Evolutionary conservation across 352 stramenopile genomes (phyloP), one percentile per base, ranked within the genome.

Genomic region (Lagenidium sp.): DNA sequence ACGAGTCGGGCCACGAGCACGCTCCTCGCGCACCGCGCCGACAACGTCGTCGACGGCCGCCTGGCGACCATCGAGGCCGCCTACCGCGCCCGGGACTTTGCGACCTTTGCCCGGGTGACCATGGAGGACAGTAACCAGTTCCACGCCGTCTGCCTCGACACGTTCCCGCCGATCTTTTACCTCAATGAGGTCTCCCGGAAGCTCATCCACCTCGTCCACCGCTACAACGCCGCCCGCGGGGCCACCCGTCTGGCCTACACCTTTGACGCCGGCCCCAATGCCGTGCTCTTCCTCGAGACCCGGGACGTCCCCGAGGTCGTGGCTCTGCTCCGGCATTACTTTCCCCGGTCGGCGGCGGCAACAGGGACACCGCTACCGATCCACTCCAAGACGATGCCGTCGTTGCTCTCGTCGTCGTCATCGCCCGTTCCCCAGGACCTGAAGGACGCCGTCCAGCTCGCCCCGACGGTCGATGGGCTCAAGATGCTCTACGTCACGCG

Each of bases 81-180:
- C 0, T 98, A 95, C 53, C 55, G 79, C 22, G 61, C 50, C 7
- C 81, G 82, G 24, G 94, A 99, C 65, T 99, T 99, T 74, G 63
- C 69, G 40, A 64, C 69, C 4, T 99, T 99, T 64, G 96, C 82
- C 28, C 76, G 84, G 35, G 65, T 99, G n/a, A 99, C 95, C 15
- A 99, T 99, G 96, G 77, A 91, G 53, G 96, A 99, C 70, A 94
- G 80, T 47, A 98, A 98, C 73, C 91, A 98, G 57, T 98, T 99
- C 63, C 96, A 99, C 68, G 88, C 95, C 29, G 97, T 86, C 24
- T 99, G 96, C 59, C 71, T 98, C 10, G 95, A 99, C 65, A 99
- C 95, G 15, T 98, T 85, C 56, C 97, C 97, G 37, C 95, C 97
- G 6, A 98, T 99, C 50, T 97, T 98, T 62, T 99, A 99, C 65